Evolutionary conservation across 2,329 filamentous ascomycete genomes (phyloP).

Genomic region (Thermochaetoides dissita): DNA sequence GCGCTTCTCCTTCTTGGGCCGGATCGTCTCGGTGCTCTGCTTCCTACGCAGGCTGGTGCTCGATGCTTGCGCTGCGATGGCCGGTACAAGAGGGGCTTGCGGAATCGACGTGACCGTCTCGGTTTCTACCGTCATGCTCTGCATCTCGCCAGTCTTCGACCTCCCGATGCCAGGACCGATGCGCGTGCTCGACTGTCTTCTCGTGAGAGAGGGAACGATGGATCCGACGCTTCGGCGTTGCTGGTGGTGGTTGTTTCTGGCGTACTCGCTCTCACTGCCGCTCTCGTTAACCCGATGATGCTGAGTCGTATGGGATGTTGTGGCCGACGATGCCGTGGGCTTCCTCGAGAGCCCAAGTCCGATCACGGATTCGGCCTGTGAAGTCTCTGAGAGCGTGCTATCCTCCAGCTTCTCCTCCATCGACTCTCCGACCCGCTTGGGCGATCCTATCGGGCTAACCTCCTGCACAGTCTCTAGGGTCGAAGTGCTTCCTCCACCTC

Average conservation of each 20-base stretch:
- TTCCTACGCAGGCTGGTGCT: slow-evolving; percentile 70
- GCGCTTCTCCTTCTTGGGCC: slow-evolving; percentile 87
- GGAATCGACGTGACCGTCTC: slow-evolving; percentile 89
- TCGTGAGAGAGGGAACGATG: slow-evolving; percentile 36
- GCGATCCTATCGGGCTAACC: slow-evolving; percentile 63
- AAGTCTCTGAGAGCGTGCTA: slow-evolving; percentile 29
- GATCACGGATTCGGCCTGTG: slow-evolving; percentile 28
- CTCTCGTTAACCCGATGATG: slow-evolving; percentile 39
- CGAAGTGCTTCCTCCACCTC: slow-evolving; percentile 43
- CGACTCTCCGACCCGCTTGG: slow-evolving; percentile 33
- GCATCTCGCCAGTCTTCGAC: slow-evolving; percentile 55
- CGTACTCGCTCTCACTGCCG: slow-evolving; percentile 52
- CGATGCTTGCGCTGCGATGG: slow-evolving; percentile 47
- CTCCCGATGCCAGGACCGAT: slow-evolving; percentile 51
- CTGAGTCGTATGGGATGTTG: slow-evolving; percentile 17
- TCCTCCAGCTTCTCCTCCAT: slow-evolving; percentile 41
- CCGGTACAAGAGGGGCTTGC: slow-evolving; percentile 59
- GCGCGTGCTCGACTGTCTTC: slow-evolving; percentile 52
- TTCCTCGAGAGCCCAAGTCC: slow-evolving; percentile 25
- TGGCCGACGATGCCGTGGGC: slow-evolving; percentile 24
- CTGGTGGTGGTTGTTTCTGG: slow-evolving; percentile 19
- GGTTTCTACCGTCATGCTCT: slow-evolving; percentile 95
- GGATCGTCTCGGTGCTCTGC: slow-evolving; percentile 87
- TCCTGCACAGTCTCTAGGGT: slow-evolving; percentile 85
- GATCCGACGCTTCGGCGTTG: slow-evolving; percentile 28